phyloP scores from a whole-genome alignment of 129 eudicot species.

The Pulicaria dysenterica region DNA sequence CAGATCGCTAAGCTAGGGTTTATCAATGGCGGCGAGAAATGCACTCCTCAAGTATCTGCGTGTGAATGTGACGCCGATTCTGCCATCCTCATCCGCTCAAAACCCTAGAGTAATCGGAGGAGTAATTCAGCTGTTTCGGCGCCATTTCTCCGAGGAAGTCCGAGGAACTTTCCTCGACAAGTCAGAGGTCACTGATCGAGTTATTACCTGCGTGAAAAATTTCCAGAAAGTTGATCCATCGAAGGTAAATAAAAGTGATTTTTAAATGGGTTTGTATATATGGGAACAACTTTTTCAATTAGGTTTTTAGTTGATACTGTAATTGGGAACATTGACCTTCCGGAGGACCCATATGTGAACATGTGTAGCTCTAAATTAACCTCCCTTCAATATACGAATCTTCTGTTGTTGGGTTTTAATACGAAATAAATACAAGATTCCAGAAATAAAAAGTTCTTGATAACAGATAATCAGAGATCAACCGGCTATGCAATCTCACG shows the following conservation, averaged over 20 bases:
- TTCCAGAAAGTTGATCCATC: slow-evolving; percentile 94
- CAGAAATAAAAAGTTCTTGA: not conserved
- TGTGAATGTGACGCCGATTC: slow-evolving; percentile 44
- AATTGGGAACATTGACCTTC: not conserved
- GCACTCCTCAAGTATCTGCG: slow-evolving; percentile 76
- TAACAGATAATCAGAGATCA: slow-evolving; percentile 5
- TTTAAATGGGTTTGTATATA: not conserved
- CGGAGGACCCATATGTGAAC: not conserved
- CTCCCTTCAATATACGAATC: not conserved
- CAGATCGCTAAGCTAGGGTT: slow-evolving; percentile 17
- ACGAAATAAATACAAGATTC: not conserved
- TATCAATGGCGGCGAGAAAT: slow-evolving; percentile 70
- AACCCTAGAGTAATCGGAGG: slow-evolving; percentile 48
- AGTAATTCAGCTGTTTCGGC: slow-evolving; percentile 49
- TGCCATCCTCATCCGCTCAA: slow-evolving; percentile 32
- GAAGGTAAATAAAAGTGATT: slow-evolving; percentile 50
- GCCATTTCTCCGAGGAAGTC: slow-evolving; percentile 74
- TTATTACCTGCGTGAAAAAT: slow-evolving; percentile 67
- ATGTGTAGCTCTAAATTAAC: not conserved
- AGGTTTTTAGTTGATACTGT: slow-evolving; percentile 22
- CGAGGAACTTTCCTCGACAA: slow-evolving; percentile 88
- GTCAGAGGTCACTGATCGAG: slow-evolving; percentile 92
- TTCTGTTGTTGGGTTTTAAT: not conserved
- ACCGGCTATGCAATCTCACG: slow-evolving; percentile 3
- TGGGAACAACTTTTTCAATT: not conserved